phyloP scores from a whole-genome alignment of 371 early-diverging fungal genomes.

The Antonospora locustae region DNA sequence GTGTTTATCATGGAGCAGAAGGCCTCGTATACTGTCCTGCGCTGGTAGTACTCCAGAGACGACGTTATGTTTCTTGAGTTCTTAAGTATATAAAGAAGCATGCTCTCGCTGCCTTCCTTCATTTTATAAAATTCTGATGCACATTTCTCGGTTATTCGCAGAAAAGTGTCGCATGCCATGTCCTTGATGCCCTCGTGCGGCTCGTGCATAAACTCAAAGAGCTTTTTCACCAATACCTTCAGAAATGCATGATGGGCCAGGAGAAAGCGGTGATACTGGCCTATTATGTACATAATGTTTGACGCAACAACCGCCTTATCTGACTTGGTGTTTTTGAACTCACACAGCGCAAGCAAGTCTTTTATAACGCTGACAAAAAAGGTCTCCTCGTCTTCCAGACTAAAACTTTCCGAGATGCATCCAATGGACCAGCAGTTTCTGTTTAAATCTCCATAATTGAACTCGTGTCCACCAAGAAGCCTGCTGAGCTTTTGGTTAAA shows the following conservation, averaged over 20 bases:
- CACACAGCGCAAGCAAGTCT: conserved; percentile 75
- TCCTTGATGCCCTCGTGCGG: conserved; percentile 96
- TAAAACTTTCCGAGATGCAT: conserved; percentile 84
- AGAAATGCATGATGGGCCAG: conserved; percentile 94
- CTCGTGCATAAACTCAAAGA: conserved; percentile 99
- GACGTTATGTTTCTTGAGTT: conserved; percentile 21
- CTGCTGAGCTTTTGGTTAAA: conserved; percentile 28
- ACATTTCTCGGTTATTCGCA: conserved; percentile 87
- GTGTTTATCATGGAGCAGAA: conserved; percentile 28
- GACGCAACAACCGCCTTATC: conserved; percentile 97
- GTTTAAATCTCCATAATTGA: conserved; percentile 86
- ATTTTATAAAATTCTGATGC: conserved; percentile 65
- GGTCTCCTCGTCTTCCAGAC: conserved; percentile 79
- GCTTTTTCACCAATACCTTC: conserved; percentile 95
- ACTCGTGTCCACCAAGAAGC: conserved; percentile 57
- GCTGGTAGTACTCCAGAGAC: conserved; percentile 39
- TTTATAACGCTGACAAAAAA: conserved; percentile 91
- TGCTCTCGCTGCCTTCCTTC: conserved; percentile 8
- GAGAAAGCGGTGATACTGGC: conserved; percentile 91
- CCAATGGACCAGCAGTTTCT: conserved; percentile 97
- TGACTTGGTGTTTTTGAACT: conserved; percentile 80
- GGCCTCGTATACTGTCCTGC: conserved; percentile 39
- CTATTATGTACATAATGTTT: conserved; percentile 98
- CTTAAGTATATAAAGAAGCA: conserved; percentile 26
- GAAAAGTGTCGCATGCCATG: conserved; percentile 99